Base-by-base conservation (phyloP, 1,284 basidiomycete species). In the Heimioporus retisporus region DNA sequence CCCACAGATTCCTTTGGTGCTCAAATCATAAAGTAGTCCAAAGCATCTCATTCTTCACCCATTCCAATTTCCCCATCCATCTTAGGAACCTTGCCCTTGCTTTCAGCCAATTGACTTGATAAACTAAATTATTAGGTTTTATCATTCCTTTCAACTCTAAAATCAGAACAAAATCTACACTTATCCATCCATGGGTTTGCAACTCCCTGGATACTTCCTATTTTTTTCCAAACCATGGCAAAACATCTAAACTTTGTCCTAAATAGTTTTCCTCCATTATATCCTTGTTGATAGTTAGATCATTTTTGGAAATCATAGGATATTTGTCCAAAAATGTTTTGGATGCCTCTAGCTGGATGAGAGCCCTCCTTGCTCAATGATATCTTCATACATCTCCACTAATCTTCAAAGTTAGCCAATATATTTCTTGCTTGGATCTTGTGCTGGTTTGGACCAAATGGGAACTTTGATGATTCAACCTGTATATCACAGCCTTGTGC, bases 21-120 rank as follows among this genome's bases (percentile, higher is more conserved):
- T 55, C 51, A 51, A 72, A 72, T 56, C 53, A 71, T 3, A 60
- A 25, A 4, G 46, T 61, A 10, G 56, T 67, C 60, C 71, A 71
- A 58, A 31, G 42, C 71, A 71, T 71, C 31, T 71, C 65, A 48
- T 72, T 23, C 15, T 53, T 57, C 1, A 72, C 68, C 42, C 72
- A 53, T 4, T 57, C n/a, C 25, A 72, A 2, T 16, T 72, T 64
- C 19, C 72, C 64, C 3, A 10, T 51, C 64, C 64, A 71, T 23
- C 43, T 51, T 28, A 62, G 46, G 51, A 42, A 65, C 15, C 64
- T 31, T 21, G 61, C 63, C 48, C 55, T 71, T 0, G 68, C 57
- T 54, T 72, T 72, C 18, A 71, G 50, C 62, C 63, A 71, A 42
- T 61, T 65, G 7, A 71, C 42, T 11, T 48, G 23, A 18, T 61